A percentile compares a stretch with the other conserved stretches of the same genome.
Evolutionary conservation across 2,329 filamentous ascomycete genomes (phyloP).

Genomic region (Talaromyces islandicus): DNA sequence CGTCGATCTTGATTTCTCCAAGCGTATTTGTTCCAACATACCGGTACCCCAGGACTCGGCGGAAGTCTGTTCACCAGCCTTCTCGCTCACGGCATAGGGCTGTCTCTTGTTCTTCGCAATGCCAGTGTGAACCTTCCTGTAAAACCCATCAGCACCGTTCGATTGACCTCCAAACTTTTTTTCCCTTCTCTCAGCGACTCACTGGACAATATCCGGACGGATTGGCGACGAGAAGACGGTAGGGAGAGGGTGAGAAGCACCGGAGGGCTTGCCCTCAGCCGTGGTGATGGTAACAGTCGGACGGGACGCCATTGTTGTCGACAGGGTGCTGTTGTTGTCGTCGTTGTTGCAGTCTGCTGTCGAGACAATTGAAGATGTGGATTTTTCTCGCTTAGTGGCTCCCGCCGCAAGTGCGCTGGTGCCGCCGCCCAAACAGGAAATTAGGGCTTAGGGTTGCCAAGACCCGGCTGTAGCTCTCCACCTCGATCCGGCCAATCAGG

Average conservation of each 20-base stretch:
- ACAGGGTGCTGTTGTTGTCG: constrained; percentile 32
- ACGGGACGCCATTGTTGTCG: constrained; percentile 77
- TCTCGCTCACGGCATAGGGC: constrained; percentile 99
- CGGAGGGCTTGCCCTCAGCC: constrained; percentile 89
- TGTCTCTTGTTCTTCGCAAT: constrained; percentile 99
- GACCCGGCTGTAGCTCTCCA: not conserved
- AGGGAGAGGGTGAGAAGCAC: constrained; percentile 85
- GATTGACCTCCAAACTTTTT: constrained; percentile 15
- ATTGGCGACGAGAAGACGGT: constrained; percentile 96
- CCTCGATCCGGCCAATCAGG: not conserved
- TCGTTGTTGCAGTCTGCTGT: constrained; percentile 26
- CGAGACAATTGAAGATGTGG: constrained; percentile 28
- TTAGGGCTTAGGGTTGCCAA: constrained; percentile 9
- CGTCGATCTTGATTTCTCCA: constrained; percentile 5
- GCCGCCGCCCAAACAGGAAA: constrained; percentile 6
- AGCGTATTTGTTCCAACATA: constrained; percentile 47
- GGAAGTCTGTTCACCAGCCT: constrained; percentile 99
- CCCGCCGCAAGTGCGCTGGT: constrained; percentile 6
- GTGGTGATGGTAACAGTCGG: constrained; percentile 96
- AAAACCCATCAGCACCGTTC: constrained; percentile 24
- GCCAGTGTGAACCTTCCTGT: constrained; percentile 79
- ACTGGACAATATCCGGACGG: constrained; percentile 98
- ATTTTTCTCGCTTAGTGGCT: constrained; percentile 39
- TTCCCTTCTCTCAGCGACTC: constrained; percentile 39
- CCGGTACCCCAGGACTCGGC: constrained; percentile 99